phyloP scores from a whole-genome alignment of 139 green algal genomes.

The Chlamydomonas incerta region DNA sequence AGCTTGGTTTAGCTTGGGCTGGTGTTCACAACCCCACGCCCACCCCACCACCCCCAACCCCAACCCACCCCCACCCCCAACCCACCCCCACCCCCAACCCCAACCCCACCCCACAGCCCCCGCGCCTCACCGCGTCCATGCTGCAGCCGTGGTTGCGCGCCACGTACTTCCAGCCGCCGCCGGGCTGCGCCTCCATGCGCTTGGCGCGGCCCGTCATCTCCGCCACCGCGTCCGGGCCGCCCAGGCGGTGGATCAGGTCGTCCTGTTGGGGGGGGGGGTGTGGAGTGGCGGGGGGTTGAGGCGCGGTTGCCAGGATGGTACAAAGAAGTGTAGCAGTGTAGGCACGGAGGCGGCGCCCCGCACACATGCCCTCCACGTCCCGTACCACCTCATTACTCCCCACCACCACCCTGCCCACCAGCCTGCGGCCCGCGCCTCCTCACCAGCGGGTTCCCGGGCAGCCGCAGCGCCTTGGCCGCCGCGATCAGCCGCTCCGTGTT shows the following conservation, averaged over 20 bases:
- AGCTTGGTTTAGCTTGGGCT: too few relatives aligned
- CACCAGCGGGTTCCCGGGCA: constrained; percentile 70
- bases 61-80: too few relatives aligned
- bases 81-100: too few relatives aligned
- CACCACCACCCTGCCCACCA: not conserved
- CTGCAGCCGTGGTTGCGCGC: constrained; percentile 54
- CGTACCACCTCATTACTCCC: too few relatives aligned
- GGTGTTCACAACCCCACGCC: too few relatives aligned
- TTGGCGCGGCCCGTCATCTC: constrained; percentile 78
- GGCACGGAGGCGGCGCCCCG: too few relatives aligned
- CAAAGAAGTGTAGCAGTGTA: too few relatives aligned
- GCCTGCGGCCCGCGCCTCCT: not conserved
- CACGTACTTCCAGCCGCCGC: constrained; percentile 58
- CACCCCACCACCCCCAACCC: too few relatives aligned
- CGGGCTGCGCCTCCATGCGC: constrained; percentile 59
- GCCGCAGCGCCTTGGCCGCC: constrained; percentile 36
- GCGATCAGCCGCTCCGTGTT: constrained; percentile 29
- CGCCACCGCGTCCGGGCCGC: constrained; percentile 66
- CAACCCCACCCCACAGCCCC: not conserved
- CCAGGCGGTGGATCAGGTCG: constrained; percentile 74
- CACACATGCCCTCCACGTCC: too few relatives aligned
- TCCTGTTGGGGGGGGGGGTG: constrained; percentile 57
- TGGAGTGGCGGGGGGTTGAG: too few relatives aligned
- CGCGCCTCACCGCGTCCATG: constrained; percentile 47
- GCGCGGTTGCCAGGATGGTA: not conserved